Conservation (phyloP, 805 yeast species). For the Ogataea ganodermae region DNA sequence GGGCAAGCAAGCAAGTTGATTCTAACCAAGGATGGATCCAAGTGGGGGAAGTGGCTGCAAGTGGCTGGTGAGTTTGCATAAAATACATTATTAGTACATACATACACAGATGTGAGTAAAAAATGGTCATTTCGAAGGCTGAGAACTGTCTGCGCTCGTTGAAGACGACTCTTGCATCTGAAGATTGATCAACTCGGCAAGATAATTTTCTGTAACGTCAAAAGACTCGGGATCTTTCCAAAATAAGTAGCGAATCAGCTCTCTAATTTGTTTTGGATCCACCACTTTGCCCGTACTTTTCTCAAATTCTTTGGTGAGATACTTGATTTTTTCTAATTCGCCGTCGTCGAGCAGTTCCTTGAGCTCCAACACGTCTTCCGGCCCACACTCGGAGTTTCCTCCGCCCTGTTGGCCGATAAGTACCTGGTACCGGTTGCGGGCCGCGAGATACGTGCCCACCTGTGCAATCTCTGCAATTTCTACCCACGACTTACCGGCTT, state of each 20-base stretch:
- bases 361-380: constrained; percentile 53
- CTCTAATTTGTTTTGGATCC: constrained; percentile 56
- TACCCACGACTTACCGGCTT: constrained; percentile 67
- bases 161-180: background rate
- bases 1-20: too few relatives aligned
- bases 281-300: constrained; percentile 54
- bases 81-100: background rate
- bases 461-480: constrained; percentile 68
- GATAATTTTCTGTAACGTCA: constrained; percentile 52
- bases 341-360: constrained; percentile 64
- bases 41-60: too few relatives aligned
- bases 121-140: background rate
- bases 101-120: background rate
- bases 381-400: constrained; percentile 63
- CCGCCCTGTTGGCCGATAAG: constrained; percentile 83
- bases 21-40: too few relatives aligned
- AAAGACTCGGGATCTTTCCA: constrained; percentile 56
- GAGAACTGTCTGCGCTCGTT: background rate
- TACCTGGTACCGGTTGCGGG: constrained; percentile 77
- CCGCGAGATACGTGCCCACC: constrained; percentile 69
- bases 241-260: constrained; percentile 53
- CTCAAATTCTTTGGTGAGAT: constrained; percentile 60
- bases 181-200: constrained; percentile 35
- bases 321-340: constrained; percentile 69
- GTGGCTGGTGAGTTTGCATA: constrained; percentile 1